phyloP scores from a whole-genome alignment of 2,329 filamentous ascomycete species.

The Sclerotinia subarctica region DNA sequence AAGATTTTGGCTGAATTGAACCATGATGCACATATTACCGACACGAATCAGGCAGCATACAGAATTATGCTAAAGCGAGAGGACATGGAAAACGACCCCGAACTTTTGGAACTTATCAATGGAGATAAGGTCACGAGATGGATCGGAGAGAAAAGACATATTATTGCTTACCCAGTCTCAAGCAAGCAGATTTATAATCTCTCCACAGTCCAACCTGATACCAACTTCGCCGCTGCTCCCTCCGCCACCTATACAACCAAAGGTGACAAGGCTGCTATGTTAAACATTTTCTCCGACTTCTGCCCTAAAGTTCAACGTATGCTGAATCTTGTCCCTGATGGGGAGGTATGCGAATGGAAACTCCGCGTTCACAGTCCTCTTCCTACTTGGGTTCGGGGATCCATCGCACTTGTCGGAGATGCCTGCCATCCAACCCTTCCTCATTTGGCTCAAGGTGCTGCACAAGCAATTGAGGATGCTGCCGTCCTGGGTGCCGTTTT shows the following conservation, averaged over 20 bases:
- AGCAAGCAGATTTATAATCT: conserved; percentile 65
- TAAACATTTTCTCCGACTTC: conserved; percentile 60
- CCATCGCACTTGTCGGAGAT: conserved; percentile 57
- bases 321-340: conserved; percentile 57
- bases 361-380: conserved; percentile 57
- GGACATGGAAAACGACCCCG: conserved; percentile 64
- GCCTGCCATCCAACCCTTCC: conserved; percentile 66
- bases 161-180: conserved; percentile 73
- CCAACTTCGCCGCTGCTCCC: conserved; percentile 56
- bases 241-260: conserved; percentile 61
- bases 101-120: conserved; percentile 57
- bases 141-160: conserved; percentile 72
- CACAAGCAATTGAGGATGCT: conserved; percentile 66
- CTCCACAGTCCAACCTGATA: conserved; percentile 59
- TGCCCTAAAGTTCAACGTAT: conserved; percentile 57
- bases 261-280: conserved; percentile 59
- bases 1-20: conserved; percentile 53
- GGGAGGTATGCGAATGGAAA: conserved; percentile 63
- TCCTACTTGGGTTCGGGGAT: conserved; percentile 55
- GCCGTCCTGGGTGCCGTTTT: conserved; percentile 57
- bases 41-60: conserved; percentile 75
- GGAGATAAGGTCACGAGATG: conserved; percentile 66
- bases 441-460: conserved; percentile 65
- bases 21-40: conserved; percentile 50
- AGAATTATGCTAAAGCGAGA: conserved; percentile 71